Conservation (phyloP, 2,329 filamentous ascomycete genomes). For the Thelonectria blattea region DNA sequence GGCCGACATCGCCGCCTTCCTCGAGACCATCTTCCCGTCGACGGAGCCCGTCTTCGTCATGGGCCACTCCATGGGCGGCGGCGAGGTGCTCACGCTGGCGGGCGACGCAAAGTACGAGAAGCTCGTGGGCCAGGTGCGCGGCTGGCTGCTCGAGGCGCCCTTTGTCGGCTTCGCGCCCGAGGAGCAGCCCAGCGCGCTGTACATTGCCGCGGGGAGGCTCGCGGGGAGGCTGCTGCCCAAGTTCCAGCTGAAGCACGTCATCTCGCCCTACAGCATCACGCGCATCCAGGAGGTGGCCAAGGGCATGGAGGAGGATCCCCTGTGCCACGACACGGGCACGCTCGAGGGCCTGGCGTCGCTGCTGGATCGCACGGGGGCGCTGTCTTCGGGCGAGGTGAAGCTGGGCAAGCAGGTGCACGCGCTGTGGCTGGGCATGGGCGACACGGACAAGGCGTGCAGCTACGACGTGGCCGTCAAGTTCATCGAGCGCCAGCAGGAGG, state of each 20-base stretch:
- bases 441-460: slow-evolving; percentile 72
- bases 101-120: slow-evolving; percentile 57
- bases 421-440: slow-evolving; percentile 79
- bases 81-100: slow-evolving; percentile 70
- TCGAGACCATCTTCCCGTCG: slow-evolving; percentile 63
- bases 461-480: slow-evolving; percentile 69
- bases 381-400: slow-evolving; percentile 62
- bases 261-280: slow-evolving; percentile 69
- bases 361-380: slow-evolving; percentile 72
- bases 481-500: slow-evolving; percentile 60
- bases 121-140: slow-evolving; percentile 66
- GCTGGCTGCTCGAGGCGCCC: slow-evolving; percentile 78
- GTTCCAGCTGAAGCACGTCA: slow-evolving; percentile 68
- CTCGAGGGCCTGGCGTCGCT: slow-evolving; percentile 79
- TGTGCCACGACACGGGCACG: slow-evolving; percentile 85
- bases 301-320: slow-evolving; percentile 66
- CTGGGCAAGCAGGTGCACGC: slow-evolving; percentile 62
- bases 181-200: slow-evolving; percentile 67
- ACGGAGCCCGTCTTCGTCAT: slow-evolving; percentile 77
- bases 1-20: slow-evolving; percentile 78
- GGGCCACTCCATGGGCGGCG: slow-evolving; percentile 92
- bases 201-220: slow-evolving; percentile 69
- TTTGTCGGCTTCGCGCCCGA: slow-evolving; percentile 75
- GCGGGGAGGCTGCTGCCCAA: slow-evolving; percentile 71
- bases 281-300: slow-evolving; percentile 70